Conservation (phyloP, 2,329 filamentous ascomycete genomes). For the Cephalotrichum gorgonifer region DNA sequence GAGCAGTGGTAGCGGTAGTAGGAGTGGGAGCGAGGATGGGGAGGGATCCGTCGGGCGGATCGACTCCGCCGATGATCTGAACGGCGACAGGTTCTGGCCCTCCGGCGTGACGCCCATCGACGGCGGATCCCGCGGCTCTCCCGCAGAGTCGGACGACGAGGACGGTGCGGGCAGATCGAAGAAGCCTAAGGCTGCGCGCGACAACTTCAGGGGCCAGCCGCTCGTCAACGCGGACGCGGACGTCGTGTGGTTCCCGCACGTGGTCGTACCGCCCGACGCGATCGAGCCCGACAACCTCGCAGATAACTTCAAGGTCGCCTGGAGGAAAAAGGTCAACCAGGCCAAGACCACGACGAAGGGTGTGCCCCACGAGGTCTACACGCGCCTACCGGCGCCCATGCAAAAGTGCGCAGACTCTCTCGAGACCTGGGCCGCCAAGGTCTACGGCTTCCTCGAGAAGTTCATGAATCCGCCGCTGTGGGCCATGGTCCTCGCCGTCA, state of each 20-base stretch:
- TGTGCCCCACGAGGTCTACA: conserved; percentile 17
- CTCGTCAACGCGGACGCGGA: not conserved
- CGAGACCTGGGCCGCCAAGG: conserved; percentile 22
- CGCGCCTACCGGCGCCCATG: conserved; percentile 29
- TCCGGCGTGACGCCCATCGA: conserved; percentile 45
- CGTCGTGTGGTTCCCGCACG: conserved; percentile 49
- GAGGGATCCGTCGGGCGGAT: conserved; percentile 9
- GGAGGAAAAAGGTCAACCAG: conserved; percentile 14
- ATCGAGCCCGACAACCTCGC: not conserved
- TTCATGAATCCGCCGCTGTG: conserved; percentile 98
- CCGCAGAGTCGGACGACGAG: conserved; percentile 38
- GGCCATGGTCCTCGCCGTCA: conserved; percentile 88
- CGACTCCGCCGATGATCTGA: conserved; percentile 27
- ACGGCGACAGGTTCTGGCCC: conserved; percentile 40
- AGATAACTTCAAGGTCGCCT: not conserved
- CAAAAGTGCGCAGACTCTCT: conserved; percentile 22
- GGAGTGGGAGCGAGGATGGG: conserved; percentile 11
- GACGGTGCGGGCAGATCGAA: conserved; percentile 17
- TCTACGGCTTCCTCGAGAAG: conserved; percentile 64
- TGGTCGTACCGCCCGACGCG: not conserved
- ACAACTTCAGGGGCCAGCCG: not conserved
- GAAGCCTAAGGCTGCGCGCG: conserved; percentile 12
- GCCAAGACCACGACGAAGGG: conserved; percentile 13
- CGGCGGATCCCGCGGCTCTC: conserved; percentile 37
- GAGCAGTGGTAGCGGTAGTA: not conserved